Percentiles rank a stretch among this genome's conserved stretches.
phyloP scores from a whole-genome alignment of 345 rosid genomes.

The Pseudoturritis turrita region DNA sequence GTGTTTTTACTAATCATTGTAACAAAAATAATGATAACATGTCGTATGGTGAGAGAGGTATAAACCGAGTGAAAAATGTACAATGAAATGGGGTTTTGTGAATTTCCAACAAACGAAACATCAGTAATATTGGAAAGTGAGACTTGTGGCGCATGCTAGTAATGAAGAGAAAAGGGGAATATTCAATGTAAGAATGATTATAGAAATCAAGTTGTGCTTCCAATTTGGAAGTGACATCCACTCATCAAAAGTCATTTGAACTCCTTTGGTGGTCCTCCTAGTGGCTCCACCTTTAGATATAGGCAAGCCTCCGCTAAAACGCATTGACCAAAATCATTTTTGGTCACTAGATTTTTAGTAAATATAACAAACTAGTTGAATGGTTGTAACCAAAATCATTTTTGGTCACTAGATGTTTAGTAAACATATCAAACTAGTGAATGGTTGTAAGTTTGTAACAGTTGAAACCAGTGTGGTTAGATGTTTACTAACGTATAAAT shows the following conservation, averaged over 20 bases:
- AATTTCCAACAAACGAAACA: neutral
- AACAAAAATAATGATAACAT: neutral
- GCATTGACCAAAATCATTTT: neutral
- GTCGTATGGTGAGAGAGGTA: neutral
- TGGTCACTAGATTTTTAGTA: neutral
- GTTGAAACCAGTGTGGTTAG: neutral
- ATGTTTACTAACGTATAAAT: neutral
- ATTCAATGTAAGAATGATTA: slow-evolving; percentile 18
- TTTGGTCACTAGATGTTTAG: neutral
- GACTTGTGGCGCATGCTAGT: slow-evolving; percentile 1
- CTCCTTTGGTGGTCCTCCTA: slow-evolving; percentile 20
- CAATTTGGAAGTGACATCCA: slow-evolving; percentile 27
- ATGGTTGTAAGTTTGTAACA: neutral
- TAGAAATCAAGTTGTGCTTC: slow-evolving; percentile 15
- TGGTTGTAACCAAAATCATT: neutral
- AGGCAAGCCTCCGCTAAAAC: slow-evolving; percentile 16
- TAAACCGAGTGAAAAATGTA: neutral
- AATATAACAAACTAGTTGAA: too few relatives aligned
- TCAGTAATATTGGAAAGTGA: neutral
- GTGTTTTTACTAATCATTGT: neutral
- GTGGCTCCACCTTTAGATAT: slow-evolving; percentile 16
- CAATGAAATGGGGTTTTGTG: neutral
- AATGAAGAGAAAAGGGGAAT: neutral
- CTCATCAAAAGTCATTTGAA: slow-evolving; percentile 20
- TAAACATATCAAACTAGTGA: neutral